These are phyloP conservation scores for Plantago elongata DNA, from an alignment of 257 asterid species.

Conservation along the genomic window DNA sequence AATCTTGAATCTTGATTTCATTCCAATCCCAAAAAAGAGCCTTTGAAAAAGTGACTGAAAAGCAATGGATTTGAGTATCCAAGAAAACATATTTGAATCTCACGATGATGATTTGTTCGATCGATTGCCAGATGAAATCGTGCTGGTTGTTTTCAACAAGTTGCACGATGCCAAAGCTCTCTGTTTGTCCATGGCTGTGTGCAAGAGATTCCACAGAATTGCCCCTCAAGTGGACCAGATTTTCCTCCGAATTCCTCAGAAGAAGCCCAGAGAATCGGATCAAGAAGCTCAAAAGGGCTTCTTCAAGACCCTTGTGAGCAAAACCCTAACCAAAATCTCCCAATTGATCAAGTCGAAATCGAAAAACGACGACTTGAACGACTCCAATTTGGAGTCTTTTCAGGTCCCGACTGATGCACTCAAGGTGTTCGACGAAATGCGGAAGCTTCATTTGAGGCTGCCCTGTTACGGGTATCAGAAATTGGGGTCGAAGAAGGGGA, in stretches of 20 bases:
- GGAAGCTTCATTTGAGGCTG: slow-evolving; percentile 36
- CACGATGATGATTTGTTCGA: slow-evolving; percentile 35
- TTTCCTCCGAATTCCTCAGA: slow-evolving; percentile 36
- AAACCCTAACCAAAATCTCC: slow-evolving; percentile 33
- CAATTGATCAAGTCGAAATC: slow-evolving; percentile 33
- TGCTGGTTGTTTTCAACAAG: slow-evolving; percentile 41
- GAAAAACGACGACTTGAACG: slow-evolving; percentile 25
- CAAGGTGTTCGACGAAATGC: slow-evolving; percentile 39
- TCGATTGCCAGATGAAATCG: slow-evolving; percentile 56
- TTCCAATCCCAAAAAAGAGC: not conserved
- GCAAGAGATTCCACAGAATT: slow-evolving; percentile 48
- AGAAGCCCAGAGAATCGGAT: slow-evolving; percentile 17
- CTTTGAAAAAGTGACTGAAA: not conserved
- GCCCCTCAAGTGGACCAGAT: slow-evolving; percentile 39
- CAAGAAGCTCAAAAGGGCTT: slow-evolving; percentile 15
- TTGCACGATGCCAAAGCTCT: slow-evolving; percentile 58
- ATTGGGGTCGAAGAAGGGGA: slow-evolving; percentile 6
- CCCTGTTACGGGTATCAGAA: slow-evolving; percentile 31
- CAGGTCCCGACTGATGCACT: slow-evolving; percentile 32
- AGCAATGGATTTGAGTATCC: too few relatives aligned
- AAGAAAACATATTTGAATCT: slow-evolving; percentile 7
- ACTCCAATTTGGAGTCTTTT: slow-evolving; percentile 27
- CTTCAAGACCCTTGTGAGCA: slow-evolving; percentile 24
- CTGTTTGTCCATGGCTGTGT: slow-evolving; percentile 42
- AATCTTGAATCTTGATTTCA: not conserved